phyloP scores from a whole-genome alignment of 768 basidiomycete species.

The Suillus americanus region DNA sequence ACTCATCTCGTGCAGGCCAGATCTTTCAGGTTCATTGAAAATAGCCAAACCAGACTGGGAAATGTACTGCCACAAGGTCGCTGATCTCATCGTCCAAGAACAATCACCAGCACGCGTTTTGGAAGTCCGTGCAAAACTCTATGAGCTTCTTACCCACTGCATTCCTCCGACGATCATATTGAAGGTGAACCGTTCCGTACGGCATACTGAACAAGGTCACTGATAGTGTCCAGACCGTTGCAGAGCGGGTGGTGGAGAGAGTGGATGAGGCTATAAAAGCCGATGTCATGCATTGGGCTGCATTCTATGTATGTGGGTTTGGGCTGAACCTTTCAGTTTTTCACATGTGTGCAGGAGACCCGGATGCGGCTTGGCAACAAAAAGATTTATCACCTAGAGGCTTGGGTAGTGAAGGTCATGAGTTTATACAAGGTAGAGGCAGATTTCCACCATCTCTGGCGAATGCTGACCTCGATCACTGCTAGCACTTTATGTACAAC shows the following conservation, averaged over 20 bases:
- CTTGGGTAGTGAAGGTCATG: constrained; percentile 98
- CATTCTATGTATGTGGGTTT: constrained; percentile 74
- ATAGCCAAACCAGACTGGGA: constrained; percentile 99
- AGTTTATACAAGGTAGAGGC: constrained; percentile 71
- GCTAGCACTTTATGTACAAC: constrained; percentile 32
- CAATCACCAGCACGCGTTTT: constrained; percentile 88
- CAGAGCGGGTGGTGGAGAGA: constrained; percentile 80
- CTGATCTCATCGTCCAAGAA: constrained; percentile 84
- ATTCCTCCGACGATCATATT: constrained; percentile 91
- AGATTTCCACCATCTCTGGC: constrained; percentile 10
- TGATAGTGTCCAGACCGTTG: constrained; percentile 66
- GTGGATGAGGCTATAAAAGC: constrained; percentile 90
- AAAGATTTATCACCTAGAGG: constrained; percentile 96
- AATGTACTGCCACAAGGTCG: constrained; percentile 90
- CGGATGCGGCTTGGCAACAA: constrained; percentile 94
- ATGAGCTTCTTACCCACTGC: constrained; percentile 94
- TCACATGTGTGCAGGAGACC: constrained; percentile 62
- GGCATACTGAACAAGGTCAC: not conserved
- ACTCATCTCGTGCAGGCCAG: constrained; percentile 51
- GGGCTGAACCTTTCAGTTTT: not conserved
- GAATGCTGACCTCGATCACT: not conserved
- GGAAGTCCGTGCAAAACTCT: constrained; percentile 90
- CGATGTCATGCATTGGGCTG: constrained; percentile 97
- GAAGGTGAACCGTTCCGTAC: constrained; percentile 55
- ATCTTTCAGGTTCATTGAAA: constrained; percentile 71